Percentiles rank a stretch among this genome's conserved stretches.
Conservation (phyloP, 2,329 filamentous ascomycete genomes). For the Fusarium clavum region DNA sequence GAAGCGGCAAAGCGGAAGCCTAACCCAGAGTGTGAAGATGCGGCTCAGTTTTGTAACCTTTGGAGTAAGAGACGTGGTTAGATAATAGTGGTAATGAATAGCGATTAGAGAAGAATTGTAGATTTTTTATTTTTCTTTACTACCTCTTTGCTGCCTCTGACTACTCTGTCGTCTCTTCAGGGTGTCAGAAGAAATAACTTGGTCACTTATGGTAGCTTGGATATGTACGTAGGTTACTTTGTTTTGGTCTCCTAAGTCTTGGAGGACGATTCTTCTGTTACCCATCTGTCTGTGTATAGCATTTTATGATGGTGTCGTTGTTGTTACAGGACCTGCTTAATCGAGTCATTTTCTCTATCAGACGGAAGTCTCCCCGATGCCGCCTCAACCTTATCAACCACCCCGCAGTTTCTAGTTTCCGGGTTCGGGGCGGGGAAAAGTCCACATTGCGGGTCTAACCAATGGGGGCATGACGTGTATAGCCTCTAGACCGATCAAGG, state of each 20-base stretch:
- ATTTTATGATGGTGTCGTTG: not conserved
- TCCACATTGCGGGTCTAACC: constrained; percentile 20
- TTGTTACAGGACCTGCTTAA: not conserved
- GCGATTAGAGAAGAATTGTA: not conserved
- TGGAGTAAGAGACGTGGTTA: not conserved
- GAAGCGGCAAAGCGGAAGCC: not conserved
- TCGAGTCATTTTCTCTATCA: constrained; percentile 5
- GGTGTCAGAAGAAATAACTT: not conserved
- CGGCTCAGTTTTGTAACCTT: not conserved
- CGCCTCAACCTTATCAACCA: constrained; percentile 42
- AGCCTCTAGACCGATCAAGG: not conserved
- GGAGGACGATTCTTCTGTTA: not conserved
- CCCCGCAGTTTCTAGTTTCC: constrained; percentile 43
- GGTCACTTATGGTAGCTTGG: not conserved
- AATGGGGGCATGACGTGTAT: constrained; percentile 34
- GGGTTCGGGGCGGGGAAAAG: constrained; percentile 24
- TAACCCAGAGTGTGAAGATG: not conserved
- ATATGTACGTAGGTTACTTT: not conserved
- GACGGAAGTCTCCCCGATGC: constrained; percentile 5
- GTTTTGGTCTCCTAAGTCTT: not conserved
- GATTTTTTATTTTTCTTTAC: not conserved
- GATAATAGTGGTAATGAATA: not conserved
- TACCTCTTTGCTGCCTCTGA: not conserved
- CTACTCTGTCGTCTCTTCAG: not conserved
- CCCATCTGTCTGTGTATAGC: not conserved